Percentiles rank a stretch among this genome's conserved stretches.
Evolutionary conservation across 371 early-diverging fungal species (phyloP).

Genomic region (Mucor plumbeus): DNA sequence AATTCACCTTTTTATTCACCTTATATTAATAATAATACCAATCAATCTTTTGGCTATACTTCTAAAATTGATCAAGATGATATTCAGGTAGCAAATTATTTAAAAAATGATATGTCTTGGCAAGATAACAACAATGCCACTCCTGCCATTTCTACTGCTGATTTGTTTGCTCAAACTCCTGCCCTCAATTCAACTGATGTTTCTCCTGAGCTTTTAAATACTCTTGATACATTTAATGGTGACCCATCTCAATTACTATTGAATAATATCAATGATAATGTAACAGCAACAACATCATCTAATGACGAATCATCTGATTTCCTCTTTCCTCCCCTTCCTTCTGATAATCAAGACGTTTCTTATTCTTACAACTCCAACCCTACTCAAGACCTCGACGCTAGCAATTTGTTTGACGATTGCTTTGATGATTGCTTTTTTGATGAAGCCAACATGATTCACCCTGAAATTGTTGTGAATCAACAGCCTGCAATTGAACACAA

Average conservation of each 20-base stretch:
- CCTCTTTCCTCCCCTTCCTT: conserved; percentile 46
- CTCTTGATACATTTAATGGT: conserved; percentile 15
- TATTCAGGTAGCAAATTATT: conserved; percentile 33
- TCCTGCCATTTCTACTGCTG: not conserved
- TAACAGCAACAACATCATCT: conserved; percentile 1
- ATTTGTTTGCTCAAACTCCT: conserved; percentile 3
- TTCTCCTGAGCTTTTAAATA: not conserved
- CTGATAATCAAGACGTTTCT: conserved; percentile 19
- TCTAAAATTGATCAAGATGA: conserved; percentile 20
- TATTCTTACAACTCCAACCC: not conserved
- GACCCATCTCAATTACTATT: conserved; percentile 33
- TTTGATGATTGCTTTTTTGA: conserved; percentile 16
- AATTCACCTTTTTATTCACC: conserved; percentile 20
- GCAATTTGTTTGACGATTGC: conserved; percentile 17
- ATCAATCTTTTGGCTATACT: not conserved
- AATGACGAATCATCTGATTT: conserved; percentile 22
- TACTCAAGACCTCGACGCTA: conserved; percentile 1
- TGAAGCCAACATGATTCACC: not conserved
- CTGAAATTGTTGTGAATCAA: not conserved
- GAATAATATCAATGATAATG: conserved; percentile 17
- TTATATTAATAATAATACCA: conserved; percentile 18
- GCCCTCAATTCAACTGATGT: not conserved
- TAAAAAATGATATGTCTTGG: conserved; percentile 26
- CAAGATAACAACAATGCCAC: conserved; percentile 2
- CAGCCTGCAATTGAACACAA: not conserved